These are phyloP conservation scores for Gyromitra esculenta DNA, from an alignment of 2,329 filamentous ascomycete genomes.

Conservation along the genomic window DNA sequence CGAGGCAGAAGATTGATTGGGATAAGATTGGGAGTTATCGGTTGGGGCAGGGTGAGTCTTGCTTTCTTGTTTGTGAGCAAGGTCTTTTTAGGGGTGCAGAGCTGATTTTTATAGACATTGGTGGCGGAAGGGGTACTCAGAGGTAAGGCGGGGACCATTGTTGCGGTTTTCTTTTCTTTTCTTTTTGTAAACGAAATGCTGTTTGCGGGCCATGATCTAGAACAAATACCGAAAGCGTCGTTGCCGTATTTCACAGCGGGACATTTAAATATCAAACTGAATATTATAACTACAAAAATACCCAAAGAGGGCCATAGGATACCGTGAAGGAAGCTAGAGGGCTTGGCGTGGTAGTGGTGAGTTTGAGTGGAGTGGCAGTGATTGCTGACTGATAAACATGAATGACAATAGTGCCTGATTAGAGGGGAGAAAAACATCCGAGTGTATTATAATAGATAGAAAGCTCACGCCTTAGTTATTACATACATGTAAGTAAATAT, in stretches of 20 bases:
- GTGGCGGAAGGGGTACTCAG: slow-evolving; percentile 39
- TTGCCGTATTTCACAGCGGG: neutral
- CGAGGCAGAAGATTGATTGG: slow-evolving; percentile 99
- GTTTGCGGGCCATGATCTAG: slow-evolving; percentile 22
- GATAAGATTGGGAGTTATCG: slow-evolving; percentile 96
- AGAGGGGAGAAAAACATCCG: neutral
- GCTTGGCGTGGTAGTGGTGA: no score
- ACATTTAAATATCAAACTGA: slow-evolving; percentile 28
- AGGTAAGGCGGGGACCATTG: slow-evolving; percentile 18
- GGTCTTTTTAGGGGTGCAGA: neutral
- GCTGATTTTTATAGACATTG: slow-evolving; percentile 44
- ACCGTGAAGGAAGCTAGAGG: neutral
- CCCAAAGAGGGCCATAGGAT: neutral
- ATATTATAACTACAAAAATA: neutral
- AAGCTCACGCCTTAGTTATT: neutral
- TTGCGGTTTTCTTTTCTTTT: neutral
- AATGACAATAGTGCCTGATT: neutral
- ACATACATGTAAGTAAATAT: neutral
- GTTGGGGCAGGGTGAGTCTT: slow-evolving; percentile 70
- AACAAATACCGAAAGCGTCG: slow-evolving; percentile 10
- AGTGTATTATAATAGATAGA: neutral
- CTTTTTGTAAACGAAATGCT: neutral
- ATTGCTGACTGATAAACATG: neutral
- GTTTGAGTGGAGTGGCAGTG: neutral
- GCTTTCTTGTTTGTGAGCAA: neutral